Evolutionary conservation across 2,329 filamentous ascomycete genomes (phyloP).

Genomic region (Fusarium sulawesiense): DNA sequence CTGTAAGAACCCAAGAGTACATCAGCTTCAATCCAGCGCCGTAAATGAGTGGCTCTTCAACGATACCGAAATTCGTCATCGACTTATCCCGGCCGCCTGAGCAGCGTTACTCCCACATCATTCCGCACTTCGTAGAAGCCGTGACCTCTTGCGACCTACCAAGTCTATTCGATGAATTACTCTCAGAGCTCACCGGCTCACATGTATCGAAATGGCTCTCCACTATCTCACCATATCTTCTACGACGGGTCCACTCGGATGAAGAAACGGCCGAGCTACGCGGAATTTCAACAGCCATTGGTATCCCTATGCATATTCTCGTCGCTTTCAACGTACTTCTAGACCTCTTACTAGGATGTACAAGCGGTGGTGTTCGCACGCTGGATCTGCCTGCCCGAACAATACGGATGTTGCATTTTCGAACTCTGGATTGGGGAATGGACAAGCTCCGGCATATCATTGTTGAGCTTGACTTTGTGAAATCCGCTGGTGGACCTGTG

Average conservation of each 20-base stretch:
- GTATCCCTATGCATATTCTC: slow-evolving; percentile 68
- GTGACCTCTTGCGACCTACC: slow-evolving; percentile 50
- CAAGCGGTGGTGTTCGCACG: slow-evolving; percentile 57
- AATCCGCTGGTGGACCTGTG: slow-evolving; percentile 47
- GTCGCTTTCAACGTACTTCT: slow-evolving; percentile 72
- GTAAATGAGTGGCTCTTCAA: background rate
- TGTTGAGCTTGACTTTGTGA: slow-evolving; percentile 64
- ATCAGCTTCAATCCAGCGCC: background rate
- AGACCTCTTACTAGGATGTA: slow-evolving; percentile 74
- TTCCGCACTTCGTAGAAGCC: slow-evolving; percentile 32
- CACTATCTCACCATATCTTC: slow-evolving; percentile 56
- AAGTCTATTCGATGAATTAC: slow-evolving; percentile 62
- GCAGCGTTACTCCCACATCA: slow-evolving; percentile 45
- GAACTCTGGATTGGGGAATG: slow-evolving; percentile 68
- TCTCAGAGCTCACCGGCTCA: slow-evolving; percentile 48
- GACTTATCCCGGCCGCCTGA: slow-evolving; percentile 45
- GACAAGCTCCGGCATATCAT: slow-evolving; percentile 60
- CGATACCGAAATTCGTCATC: slow-evolving; percentile 45
- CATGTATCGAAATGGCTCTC: slow-evolving; percentile 45
- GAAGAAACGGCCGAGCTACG: slow-evolving; percentile 72
- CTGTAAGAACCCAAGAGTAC: rapidly evolving
- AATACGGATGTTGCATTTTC: slow-evolving; percentile 62
- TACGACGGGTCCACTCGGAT: slow-evolving; percentile 61
- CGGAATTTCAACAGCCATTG: slow-evolving; percentile 64
- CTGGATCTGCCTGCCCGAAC: slow-evolving; percentile 14